Evolutionary conservation across 768 basidiomycete species (phyloP).

Genomic region (Mycena venus): DNA sequence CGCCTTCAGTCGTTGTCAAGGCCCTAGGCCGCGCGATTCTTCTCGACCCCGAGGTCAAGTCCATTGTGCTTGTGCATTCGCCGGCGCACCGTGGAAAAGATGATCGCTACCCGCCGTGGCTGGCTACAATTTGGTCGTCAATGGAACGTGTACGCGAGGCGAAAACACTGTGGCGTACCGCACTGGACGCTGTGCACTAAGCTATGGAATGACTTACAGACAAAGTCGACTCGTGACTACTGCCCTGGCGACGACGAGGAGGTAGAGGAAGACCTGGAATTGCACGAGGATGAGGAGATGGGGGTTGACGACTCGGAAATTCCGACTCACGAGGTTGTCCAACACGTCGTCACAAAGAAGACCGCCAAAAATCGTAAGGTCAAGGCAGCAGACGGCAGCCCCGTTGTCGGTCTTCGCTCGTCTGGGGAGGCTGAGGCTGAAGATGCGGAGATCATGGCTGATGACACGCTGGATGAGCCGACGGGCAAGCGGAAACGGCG

Average conservation of each 20-base stretch:
- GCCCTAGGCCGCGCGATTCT: too few relatives aligned
- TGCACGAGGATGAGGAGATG: slow-evolving; percentile 4
- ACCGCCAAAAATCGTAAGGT: neutral
- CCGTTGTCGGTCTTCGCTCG: neutral
- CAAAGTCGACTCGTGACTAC: slow-evolving; percentile 3
- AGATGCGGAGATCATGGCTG: neutral
- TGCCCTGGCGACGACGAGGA: slow-evolving; percentile 11
- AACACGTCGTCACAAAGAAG: neutral
- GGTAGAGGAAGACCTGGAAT: neutral
- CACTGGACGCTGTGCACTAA: neutral
- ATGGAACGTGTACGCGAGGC: slow-evolving; percentile 6
- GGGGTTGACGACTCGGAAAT: slow-evolving; percentile 14
- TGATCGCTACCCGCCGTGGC: slow-evolving; percentile 1
- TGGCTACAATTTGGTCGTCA: neutral
- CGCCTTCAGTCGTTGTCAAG: slow-evolving; percentile 15
- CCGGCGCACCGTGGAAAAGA: neutral
- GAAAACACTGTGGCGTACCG: neutral
- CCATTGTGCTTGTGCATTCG: too few relatives aligned
- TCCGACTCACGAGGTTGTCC: slow-evolving; percentile 11
- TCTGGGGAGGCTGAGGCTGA: neutral
- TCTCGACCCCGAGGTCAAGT: too few relatives aligned
- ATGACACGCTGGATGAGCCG: neutral
- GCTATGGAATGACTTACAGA: slow-evolving; percentile 9
- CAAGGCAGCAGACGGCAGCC: neutral
- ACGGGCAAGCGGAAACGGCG: neutral